phyloP scores from a whole-genome alignment of 2,329 filamentous ascomycete species.

The Diaporthe citri region DNA sequence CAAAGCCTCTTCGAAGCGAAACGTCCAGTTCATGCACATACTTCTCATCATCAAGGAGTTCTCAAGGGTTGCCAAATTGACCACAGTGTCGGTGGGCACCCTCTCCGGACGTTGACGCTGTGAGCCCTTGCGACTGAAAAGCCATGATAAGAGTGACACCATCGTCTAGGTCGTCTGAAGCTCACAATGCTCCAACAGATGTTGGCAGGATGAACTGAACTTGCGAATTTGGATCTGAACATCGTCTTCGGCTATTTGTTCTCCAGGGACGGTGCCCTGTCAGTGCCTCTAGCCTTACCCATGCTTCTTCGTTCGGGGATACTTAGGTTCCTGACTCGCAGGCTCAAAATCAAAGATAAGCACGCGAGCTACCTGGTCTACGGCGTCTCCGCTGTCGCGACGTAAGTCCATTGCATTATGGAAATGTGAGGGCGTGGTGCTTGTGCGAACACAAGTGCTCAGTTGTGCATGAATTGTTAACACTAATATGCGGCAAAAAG shows the following conservation, averaged over 20 bases:
- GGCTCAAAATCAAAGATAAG: not conserved
- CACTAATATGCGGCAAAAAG: too few relatives aligned
- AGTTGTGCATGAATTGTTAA: too few relatives aligned
- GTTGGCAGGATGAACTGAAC: not conserved
- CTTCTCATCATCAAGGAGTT: conserved; percentile 44
- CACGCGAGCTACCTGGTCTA: not conserved
- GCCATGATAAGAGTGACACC: conserved; percentile 28
- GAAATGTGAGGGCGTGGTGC: not conserved
- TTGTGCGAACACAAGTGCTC: not conserved
- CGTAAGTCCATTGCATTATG: not conserved
- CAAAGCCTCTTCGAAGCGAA: conserved; percentile 61
- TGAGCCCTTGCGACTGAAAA: not conserved
- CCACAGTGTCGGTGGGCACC: conserved; percentile 45
- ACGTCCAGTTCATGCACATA: conserved; percentile 49
- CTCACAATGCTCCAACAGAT: not conserved
- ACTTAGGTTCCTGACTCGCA: conserved; percentile 14
- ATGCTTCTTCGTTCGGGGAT: not conserved
- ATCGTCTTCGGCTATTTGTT: not conserved
- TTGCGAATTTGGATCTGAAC: too few relatives aligned
- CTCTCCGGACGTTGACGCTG: not conserved
- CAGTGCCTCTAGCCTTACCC: not conserved
- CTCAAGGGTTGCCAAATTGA: conserved; percentile 50
- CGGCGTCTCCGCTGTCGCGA: not conserved
- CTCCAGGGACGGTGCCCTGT: not conserved
- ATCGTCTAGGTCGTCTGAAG: not conserved